These are phyloP conservation scores for Neurospora hispaniola DNA, from an alignment of 495 filamentous ascomycete species.

Conservation along the genomic window DNA sequence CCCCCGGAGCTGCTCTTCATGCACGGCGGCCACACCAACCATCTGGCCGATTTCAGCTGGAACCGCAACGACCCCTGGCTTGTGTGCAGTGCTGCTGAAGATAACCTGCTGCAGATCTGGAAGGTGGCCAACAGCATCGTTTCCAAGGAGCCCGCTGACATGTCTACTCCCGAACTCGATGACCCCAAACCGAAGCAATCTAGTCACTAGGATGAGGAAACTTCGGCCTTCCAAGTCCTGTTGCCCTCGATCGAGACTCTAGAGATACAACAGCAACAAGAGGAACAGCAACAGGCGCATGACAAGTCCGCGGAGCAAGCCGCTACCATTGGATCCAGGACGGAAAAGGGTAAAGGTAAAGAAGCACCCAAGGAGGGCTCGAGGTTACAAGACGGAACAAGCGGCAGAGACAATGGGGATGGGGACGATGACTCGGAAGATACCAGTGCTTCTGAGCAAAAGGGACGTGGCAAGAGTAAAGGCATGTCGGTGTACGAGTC, in stretches of 20 bases:
- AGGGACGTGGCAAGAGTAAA: not conserved
- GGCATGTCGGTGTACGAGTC: not conserved
- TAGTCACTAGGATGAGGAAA: not conserved
- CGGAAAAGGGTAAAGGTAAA: not conserved
- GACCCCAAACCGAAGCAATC: constrained; percentile 6
- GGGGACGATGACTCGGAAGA: not conserved
- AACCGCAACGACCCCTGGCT: constrained; percentile 95
- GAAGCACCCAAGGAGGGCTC: not conserved
- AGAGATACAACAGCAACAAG: not conserved
- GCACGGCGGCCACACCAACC: constrained; percentile 97
- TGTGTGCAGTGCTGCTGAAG: constrained; percentile 86
- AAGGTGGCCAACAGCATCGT: constrained; percentile 87
- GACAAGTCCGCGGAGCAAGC: not conserved
- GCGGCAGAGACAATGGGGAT: not conserved
- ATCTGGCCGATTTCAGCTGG: constrained; percentile 94
- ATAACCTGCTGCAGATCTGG: constrained; percentile 96
- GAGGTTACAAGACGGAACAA: not conserved
- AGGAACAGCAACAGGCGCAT: constrained; percentile 1
- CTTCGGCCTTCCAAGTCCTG: constrained; percentile 1
- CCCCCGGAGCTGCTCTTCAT: constrained; percentile 97
- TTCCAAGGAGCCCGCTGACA: constrained; percentile 66
- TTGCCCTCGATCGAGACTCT: not conserved
- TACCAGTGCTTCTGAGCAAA: not conserved
- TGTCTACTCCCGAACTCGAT: constrained; percentile 70
- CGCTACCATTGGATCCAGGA: constrained; percentile 1